Conservation (phyloP, 148 eudicot genomes). For the Nyssa sinensis region DNA sequence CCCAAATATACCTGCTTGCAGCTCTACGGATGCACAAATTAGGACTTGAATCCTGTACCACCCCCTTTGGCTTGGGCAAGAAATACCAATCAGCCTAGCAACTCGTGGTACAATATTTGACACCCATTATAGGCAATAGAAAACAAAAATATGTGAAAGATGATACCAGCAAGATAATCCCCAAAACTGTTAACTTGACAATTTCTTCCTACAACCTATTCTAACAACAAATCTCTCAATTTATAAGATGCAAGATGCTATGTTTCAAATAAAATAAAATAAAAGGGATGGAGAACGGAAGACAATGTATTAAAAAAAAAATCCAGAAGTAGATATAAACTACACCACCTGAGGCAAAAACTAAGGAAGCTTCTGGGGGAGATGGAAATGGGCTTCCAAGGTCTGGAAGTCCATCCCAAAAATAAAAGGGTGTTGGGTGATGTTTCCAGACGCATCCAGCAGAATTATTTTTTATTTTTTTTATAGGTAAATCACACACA, state of each 20-base stretch:
- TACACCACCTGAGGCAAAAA: background rate
- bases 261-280: background rate
- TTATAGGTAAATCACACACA: too few species aligned
- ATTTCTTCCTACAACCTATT: constrained; percentile 1
- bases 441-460: too few species aligned
- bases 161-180: background rate
- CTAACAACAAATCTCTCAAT: background rate
- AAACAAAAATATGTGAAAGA: background rate
- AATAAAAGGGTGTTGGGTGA: too few species aligned
- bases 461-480: too few species aligned
- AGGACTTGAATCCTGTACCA: too few species aligned
- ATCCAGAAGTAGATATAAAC: too few species aligned
- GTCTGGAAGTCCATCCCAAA: too few species aligned
- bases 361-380: too few species aligned
- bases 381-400: too few species aligned
- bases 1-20: too few species aligned
- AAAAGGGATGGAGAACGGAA: background rate
- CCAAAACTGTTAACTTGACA: background rate
- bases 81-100: background rate
- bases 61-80: background rate
- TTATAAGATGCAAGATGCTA: background rate
- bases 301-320: background rate
- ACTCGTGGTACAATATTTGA: background rate
- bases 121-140: background rate
- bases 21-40: too few species aligned